These are phyloP conservation scores for Tetratostichococcus sp. DNA, from an alignment of 139 green algal genomes.

Conservation along the genomic window DNA sequence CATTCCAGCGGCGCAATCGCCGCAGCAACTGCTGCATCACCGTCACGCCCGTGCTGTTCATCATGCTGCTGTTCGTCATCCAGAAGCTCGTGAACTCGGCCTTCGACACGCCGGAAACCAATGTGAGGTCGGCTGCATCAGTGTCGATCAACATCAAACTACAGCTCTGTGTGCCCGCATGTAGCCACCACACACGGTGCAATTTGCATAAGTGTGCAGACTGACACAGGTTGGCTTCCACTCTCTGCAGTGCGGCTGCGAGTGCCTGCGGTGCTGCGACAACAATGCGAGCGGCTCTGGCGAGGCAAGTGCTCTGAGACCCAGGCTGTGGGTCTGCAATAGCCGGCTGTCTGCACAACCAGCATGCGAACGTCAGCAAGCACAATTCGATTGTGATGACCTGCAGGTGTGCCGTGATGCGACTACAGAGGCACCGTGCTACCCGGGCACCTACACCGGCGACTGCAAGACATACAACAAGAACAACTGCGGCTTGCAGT, in stretches of 20 bases:
- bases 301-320: neutral
- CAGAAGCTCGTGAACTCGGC: constrained; percentile 28
- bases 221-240: neutral
- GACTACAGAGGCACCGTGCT: neutral
- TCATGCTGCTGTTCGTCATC: constrained; percentile 69
- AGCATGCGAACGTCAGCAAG: too few species aligned
- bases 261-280: constrained; percentile 56
- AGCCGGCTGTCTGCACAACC: too few species aligned
- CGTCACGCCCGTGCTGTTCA: constrained; percentile 24
- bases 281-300: neutral
- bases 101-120: constrained; percentile 47
- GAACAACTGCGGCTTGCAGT: constrained; percentile 48
- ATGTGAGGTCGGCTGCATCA: constrained; percentile 19
- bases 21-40: constrained; percentile 56
- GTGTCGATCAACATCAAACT: too few species aligned
- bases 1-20: constrained; percentile 61
- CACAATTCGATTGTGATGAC: neutral
- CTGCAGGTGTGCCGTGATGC: constrained; percentile 8
- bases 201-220: too few species aligned
- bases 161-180: too few species aligned
- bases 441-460: neutral
- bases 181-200: too few species aligned
- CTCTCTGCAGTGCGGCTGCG: constrained; percentile 54
- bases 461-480: constrained; percentile 35
- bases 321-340: too few species aligned